Conservation (phyloP, 2,329 filamentous ascomycete genomes). For the Alternaria sp. region DNA sequence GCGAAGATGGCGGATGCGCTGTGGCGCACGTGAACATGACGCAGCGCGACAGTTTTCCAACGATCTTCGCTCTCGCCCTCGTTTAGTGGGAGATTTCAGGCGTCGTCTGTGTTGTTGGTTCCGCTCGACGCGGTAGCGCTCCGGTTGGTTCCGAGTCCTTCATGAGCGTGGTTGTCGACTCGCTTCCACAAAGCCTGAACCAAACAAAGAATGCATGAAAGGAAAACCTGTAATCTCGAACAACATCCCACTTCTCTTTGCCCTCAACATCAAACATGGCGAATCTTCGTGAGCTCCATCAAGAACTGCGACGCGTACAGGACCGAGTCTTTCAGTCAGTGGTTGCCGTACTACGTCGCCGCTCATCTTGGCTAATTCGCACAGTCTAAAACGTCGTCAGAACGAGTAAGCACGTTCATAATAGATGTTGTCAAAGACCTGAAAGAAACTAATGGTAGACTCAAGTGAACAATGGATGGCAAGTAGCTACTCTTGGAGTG, state of each 20-base stretch:
- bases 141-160: not conserved
- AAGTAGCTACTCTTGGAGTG: not conserved
- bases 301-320: not conserved
- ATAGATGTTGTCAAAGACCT: not conserved
- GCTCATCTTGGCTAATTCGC: not conserved
- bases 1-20: slow-evolving; percentile 92
- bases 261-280: not conserved
- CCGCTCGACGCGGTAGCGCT: not conserved
- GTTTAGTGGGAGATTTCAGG: not conserved
- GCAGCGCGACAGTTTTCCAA: not conserved
- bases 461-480: not conserved
- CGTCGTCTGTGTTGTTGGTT: not conserved
- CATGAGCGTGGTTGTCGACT: not conserved
- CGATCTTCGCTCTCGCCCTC: not conserved
- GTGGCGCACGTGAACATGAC: slow-evolving; percentile 60
- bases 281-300: not conserved
- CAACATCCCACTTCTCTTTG: not conserved
- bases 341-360: not conserved
- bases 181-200: not conserved
- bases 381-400: not conserved
- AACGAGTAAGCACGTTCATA: not conserved
- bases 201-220: not conserved
- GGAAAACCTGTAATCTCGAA: not conserved
- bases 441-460: not conserved
- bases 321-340: not conserved